Base-by-base conservation (phyloP, 148 eudicot genomes). In the Chenopodium quinoa region DNA sequence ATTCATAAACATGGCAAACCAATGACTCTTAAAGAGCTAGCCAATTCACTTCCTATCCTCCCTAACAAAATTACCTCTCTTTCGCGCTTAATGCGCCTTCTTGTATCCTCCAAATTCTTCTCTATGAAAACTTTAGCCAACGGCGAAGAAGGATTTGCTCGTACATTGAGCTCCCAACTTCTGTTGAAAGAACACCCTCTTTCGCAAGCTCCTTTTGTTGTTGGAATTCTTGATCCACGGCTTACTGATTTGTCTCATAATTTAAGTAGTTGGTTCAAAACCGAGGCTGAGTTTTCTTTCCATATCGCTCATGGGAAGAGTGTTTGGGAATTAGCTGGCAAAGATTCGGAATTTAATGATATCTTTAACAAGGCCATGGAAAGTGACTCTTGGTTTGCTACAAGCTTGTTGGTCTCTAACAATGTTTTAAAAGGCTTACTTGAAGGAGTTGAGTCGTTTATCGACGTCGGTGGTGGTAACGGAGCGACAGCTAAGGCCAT, bases 401-500 rank as follows among this genome's bases (percentile, higher is more conserved):
- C 77, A 1, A 52, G 31, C 1, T 47, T 87, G 31, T 46, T 86
- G 44, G 5, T 83, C 65, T 11, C 32, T 8, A 37, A 70, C 29
- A 37, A 48, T 10, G 78, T 76, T 17, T 77, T 73, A 22, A 78
- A 71, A 37, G 75, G 72, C 4, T 62, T 89, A 14, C 71, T 87
- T 47, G 68, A 82, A 10, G 87, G 88, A 56, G 4, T 85, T 13
- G 44, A 74, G 34, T 83, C 88, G 29, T 63, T 86, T 50, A 86
- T 88, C 12, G 91, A 88, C 54, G 89, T 88, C 29, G 91, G 86
- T 20, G 89, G 88, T 17, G 88, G 88, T 2, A 72, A 81, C 0
- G 89, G 89, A 20, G 47, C 79, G 1, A 40, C 82, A 29, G 85
- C 87, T 32, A 85, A 46, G 75, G 82, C 83, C 8, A 84, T 89